Conservation (phyloP, 768 basidiomycete genomes). For the Pleurotus platypus region DNA sequence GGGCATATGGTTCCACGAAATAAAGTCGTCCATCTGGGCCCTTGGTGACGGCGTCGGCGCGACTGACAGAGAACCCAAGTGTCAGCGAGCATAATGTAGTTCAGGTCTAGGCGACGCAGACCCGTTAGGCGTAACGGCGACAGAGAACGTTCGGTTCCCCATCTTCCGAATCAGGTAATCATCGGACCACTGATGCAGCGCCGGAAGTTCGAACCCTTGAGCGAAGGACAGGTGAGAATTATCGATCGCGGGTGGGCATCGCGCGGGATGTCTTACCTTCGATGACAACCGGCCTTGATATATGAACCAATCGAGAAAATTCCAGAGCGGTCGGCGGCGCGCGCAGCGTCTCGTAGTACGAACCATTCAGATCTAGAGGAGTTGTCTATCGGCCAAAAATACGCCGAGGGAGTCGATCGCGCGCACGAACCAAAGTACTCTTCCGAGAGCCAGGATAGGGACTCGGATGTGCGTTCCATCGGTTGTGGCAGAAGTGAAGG, state of each 20-base stretch:
- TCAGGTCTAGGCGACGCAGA: conserved; percentile 26
- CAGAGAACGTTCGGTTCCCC: conserved; percentile 53
- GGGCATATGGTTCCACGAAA: conserved; percentile 72
- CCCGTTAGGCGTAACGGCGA: conserved; percentile 87
- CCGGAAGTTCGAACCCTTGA: conserved; percentile 47
- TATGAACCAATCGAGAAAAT: conserved; percentile 44
- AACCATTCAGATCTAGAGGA: conserved; percentile 40
- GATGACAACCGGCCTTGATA: conserved; percentile 59
- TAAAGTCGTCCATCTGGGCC: conserved; percentile 53
- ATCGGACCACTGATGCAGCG: conserved; percentile 58
- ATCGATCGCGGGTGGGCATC: background rate
- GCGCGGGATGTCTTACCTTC: conserved; percentile 39
- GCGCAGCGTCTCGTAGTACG: conserved; percentile 30
- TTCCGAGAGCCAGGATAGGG: conserved; percentile 27
- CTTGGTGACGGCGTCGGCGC: conserved; percentile 69
- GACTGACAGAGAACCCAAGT: conserved; percentile 34
- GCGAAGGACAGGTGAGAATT: background rate
- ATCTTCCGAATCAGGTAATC: conserved; percentile 56
- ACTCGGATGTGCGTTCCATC: background rate
- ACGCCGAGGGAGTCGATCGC: background rate
- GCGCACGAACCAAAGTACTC: conserved; percentile 21
- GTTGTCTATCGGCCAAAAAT: background rate
- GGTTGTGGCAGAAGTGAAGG: too few species aligned
- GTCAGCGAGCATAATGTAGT: background rate
- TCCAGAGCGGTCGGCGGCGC: conserved; percentile 43